These are phyloP conservation scores for Chrysoporthe austroafricana DNA, from an alignment of 2,329 filamentous ascomycete genomes.

Conservation along the genomic window DNA sequence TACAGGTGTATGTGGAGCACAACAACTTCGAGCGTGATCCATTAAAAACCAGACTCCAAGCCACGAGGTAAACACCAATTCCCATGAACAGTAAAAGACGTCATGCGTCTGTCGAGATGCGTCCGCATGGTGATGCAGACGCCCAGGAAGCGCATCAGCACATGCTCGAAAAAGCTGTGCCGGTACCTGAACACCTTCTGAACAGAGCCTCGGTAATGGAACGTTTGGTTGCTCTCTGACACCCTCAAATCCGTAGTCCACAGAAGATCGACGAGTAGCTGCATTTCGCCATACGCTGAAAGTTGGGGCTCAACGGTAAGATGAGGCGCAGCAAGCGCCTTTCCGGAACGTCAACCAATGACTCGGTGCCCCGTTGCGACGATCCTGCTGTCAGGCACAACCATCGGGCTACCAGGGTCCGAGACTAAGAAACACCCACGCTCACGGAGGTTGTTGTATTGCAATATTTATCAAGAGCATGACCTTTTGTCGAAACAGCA, in stretches of 20 bases:
- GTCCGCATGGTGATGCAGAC: background rate
- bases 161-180: background rate
- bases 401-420: background rate
- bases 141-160: background rate
- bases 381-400: constrained; percentile 1
- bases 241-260: background rate
- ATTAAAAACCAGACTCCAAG: background rate
- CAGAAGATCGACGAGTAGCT: background rate
- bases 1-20: background rate
- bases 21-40: background rate
- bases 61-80: background rate
- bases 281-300: background rate
- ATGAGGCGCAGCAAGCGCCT: background rate
- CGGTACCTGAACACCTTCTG: background rate
- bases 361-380: background rate
- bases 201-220: constrained; percentile 7
- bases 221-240: background rate
- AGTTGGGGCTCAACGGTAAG: background rate
- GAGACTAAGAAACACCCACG: background rate
- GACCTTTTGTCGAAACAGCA: no score
- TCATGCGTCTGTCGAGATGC: background rate
- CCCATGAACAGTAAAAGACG: background rate
- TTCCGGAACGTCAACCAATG: background rate
- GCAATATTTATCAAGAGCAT: no score
- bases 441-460: background rate